These are phyloP conservation scores for Sugiyamaella floridensis DNA, from an alignment of 805 yeast species.

Conservation along the genomic window DNA sequence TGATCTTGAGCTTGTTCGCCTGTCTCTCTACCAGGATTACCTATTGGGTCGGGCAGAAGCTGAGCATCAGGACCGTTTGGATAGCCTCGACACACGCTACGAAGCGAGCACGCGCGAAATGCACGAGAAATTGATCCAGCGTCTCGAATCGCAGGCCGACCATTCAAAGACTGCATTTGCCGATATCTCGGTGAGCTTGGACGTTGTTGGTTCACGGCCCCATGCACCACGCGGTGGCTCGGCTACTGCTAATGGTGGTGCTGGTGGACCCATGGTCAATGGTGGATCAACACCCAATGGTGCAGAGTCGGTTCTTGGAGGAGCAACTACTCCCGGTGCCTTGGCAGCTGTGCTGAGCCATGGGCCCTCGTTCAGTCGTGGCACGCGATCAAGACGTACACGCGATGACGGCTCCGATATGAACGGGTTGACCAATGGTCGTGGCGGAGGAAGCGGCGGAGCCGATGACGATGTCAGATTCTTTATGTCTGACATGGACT, in stretches of 20 bases:
- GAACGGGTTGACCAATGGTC: not conserved
- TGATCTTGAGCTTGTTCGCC: constrained; percentile 18
- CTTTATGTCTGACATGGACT: constrained; percentile 5
- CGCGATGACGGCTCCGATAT: not conserved
- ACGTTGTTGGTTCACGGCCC: not conserved
- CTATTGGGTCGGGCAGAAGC: constrained; percentile 8
- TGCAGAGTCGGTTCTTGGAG: too few relatives aligned
- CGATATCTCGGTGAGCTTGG: constrained; percentile 1
- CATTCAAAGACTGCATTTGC: not conserved
- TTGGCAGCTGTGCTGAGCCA: not conserved
- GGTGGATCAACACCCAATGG: not conserved
- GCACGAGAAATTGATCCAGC: constrained; percentile 10
- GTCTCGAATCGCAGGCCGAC: constrained; percentile 14
- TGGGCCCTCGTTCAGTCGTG: not conserved
- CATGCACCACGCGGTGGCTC: not conserved
- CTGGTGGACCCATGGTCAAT: not conserved
- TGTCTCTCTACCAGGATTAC: constrained; percentile 10
- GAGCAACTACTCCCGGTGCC: not conserved
- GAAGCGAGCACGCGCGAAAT: constrained; percentile 3
- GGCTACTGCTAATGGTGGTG: not conserved
- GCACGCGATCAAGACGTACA: not conserved
- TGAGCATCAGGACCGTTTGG: constrained; percentile 11
- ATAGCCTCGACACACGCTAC: constrained; percentile 8
- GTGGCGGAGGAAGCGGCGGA: not conserved
- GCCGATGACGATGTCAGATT: constrained; percentile 4